Evolutionary conservation across 78 protist species (phyloP).

Genomic region (Dictyostelium discoideum): DNA sequence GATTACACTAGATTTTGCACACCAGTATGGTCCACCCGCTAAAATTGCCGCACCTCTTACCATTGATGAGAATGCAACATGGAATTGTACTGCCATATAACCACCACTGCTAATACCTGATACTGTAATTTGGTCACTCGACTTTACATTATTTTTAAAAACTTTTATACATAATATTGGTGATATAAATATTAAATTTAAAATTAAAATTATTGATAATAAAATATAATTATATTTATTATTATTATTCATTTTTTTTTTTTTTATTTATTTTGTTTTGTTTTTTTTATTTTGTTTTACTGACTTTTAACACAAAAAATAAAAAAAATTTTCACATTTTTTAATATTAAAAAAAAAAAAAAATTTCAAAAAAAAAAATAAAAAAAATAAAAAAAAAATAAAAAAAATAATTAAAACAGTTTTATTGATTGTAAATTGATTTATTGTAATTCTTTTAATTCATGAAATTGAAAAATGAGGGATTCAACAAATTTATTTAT

Average conservation of each 20-base stretch:
- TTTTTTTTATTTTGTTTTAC: neutral
- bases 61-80: constrained; percentile 38
- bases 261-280: no score
- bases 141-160: neutral
- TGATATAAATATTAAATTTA: neutral
- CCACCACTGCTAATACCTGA: constrained; percentile 74
- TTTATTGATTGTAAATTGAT: no score
- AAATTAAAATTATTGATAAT: neutral
- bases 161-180: neutral
- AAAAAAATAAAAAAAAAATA: no score
- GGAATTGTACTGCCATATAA: constrained; percentile 74
- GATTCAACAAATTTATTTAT: no score
- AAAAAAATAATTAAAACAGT: no score
- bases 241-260: neutral
- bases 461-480: no score
- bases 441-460: no score
- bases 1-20: constrained; percentile 36
- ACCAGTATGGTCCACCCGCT: constrained; percentile 72
- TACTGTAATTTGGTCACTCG: constrained; percentile 14
- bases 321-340: no score
- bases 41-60: constrained; percentile 50
- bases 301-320: no score
- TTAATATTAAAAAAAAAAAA: no score
- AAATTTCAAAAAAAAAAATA: no score
- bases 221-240: neutral